A percentile compares a stretch with the other conserved stretches of the same genome.
Evolutionary conservation across 2,329 filamentous ascomycete genomes (phyloP).

Genomic region (Neoarthrinium moseri): DNA sequence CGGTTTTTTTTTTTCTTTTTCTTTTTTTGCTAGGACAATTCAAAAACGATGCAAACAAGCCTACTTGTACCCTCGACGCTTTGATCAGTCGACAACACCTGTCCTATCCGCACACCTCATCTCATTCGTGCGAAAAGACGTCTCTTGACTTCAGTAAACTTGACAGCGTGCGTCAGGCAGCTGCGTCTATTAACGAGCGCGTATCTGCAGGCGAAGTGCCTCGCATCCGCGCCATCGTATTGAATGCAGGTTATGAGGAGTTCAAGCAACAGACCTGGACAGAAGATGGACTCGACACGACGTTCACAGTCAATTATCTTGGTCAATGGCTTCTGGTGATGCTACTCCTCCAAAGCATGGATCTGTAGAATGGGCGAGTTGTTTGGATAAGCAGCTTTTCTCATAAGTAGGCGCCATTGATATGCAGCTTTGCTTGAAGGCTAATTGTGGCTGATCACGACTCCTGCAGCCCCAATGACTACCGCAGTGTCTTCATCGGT

Average conservation of each 20-base stretch:
- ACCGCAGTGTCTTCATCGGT: conserved; percentile 1
- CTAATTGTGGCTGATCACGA: neutral
- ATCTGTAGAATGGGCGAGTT: conserved; percentile 16
- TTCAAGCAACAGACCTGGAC: conserved; percentile 17
- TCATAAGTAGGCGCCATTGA: conserved; percentile 29
- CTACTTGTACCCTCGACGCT: too few relatives aligned
- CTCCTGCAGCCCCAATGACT: conserved; percentile 10
- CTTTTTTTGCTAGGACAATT: too few relatives aligned
- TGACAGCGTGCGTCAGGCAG: neutral
- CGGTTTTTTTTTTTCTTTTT: too few relatives aligned
- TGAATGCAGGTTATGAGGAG: conserved; percentile 29
- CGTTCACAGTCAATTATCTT: conserved; percentile 23
- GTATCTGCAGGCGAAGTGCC: conserved; percentile 25
- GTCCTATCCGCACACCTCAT: too few relatives aligned
- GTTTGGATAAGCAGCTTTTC: conserved; percentile 17
- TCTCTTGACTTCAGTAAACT: neutral
- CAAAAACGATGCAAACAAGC: too few relatives aligned
- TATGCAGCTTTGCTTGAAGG: neutral
- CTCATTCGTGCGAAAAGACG: neutral
- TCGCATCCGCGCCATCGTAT: conserved; percentile 36
- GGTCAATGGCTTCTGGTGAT: conserved; percentile 23
- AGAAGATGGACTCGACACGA: conserved; percentile 18
- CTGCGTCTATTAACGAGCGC: neutral
- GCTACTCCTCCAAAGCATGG: conserved; percentile 22
- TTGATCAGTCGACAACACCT: too few relatives aligned